Evolutionary conservation across 768 basidiomycete genomes (phyloP), one percentile per base, ranked within the genome.

Genomic region (Lanmaoa pseudosensibilis): DNA sequence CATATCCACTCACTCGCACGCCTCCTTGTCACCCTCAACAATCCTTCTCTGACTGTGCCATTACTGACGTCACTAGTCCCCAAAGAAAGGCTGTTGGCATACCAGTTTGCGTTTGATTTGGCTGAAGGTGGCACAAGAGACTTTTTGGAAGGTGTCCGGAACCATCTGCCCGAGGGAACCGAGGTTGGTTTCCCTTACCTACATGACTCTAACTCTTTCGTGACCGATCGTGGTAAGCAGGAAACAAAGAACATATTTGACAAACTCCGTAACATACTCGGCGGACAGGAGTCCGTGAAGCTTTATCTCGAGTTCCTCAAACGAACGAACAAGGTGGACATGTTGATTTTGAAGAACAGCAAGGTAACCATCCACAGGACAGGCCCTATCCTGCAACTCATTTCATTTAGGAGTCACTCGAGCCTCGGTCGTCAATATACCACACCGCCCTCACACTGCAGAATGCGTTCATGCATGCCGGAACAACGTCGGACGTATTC

Each of bases 381-480:
- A 52, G 19, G 19, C 49, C 4, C 27, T 54, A 37, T 30, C 39
- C 36, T 46, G 11, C 19, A 27, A 27, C 45, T 69, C 37, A 52
- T 62, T 38, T 44, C 5, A 51, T 52, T 5, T 59, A 94, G 92
- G 94, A 98, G 50, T 85, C 86, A 2, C 79, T 98, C 21, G 96
- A 98, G 67, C 83, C 94, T 27, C 89, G 96, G 37, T 95, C 92
- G 23, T 98, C 96, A 19, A 92, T 99, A 68, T 98, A 94, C 71
- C 97, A 99, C 75, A 94, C 93, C 6, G 94, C 97, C 5, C 83
- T 99, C 60, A 94, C 94, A 9, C 83, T 99, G 55, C 92, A 95
- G 71, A 98, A 99, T 72, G 94, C 97, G 2, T 98, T 95, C 72
- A 95, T 96, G 86, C 88, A 97, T 68, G 87, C 96, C n/a, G 97